A percentile compares a stretch with the other conserved stretches of the same genome.
phyloP scores from a whole-genome alignment of 768 basidiomycete species.

The Mycena epipterygia region DNA sequence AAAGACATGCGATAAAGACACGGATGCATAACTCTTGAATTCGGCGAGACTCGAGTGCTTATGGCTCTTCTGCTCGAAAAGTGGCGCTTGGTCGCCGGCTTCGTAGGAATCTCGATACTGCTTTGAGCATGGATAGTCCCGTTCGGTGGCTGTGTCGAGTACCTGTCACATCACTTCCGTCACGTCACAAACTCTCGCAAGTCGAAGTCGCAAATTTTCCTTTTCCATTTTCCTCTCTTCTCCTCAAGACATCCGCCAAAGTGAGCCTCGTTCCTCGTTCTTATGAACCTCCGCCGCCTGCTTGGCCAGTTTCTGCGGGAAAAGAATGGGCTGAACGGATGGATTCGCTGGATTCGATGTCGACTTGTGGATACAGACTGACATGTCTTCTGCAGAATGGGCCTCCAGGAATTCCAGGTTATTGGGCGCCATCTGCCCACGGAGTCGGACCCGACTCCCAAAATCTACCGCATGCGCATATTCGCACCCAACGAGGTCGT shows the following conservation, averaged over 20 bases:
- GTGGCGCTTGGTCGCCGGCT: too few relatives aligned
- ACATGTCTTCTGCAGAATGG: slow-evolving; percentile 64
- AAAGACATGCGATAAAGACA: too few relatives aligned
- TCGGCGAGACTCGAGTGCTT: too few relatives aligned
- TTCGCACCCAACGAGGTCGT: slow-evolving; percentile 99
- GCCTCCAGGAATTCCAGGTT: slow-evolving; percentile 93
- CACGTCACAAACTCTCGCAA: too few relatives aligned
- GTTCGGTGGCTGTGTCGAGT: too few relatives aligned
- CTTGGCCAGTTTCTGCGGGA: neutral
- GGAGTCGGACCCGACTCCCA: slow-evolving; percentile 92
- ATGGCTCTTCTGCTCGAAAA: too few relatives aligned
- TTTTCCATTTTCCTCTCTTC: neutral
- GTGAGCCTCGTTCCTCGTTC: slow-evolving; percentile 5
- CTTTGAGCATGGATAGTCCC: too few relatives aligned
- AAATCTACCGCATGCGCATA: slow-evolving; percentile 99
- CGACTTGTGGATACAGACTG: slow-evolving; percentile 15
- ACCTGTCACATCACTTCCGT: too few relatives aligned
- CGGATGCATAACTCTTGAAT: too few relatives aligned
- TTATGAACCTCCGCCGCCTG: neutral
- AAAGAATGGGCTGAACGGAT: neutral
- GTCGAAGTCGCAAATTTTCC: neutral
- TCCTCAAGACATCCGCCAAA: slow-evolving; percentile 28
- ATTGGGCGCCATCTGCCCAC: slow-evolving; percentile 98
- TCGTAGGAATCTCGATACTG: too few relatives aligned
- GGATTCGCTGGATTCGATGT: slow-evolving; percentile 18